Evolutionary conservation across 2,329 filamentous ascomycete genomes (phyloP).

Genomic region (Diplodia mutila): DNA sequence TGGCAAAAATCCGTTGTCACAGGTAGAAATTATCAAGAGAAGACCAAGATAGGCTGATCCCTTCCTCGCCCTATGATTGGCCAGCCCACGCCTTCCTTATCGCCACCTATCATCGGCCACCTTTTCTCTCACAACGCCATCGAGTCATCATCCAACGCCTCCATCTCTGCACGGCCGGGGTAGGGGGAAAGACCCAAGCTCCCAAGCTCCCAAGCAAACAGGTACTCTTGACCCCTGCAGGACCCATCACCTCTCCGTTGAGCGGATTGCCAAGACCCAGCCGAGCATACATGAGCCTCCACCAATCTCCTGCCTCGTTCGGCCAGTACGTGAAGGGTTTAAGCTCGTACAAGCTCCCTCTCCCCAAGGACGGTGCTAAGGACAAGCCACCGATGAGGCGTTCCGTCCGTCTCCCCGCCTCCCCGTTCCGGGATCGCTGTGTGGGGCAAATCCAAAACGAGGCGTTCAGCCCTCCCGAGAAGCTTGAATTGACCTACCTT

Average conservation of each 20-base stretch:
- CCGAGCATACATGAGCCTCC: too few relatives aligned
- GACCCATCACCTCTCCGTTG: not conserved
- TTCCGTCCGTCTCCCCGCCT: not conserved
- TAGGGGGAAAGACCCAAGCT: too few relatives aligned
- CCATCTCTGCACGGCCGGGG: not conserved
- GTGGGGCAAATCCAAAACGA: not conserved
- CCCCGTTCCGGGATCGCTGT: not conserved
- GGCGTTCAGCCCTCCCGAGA: conserved; percentile 11
- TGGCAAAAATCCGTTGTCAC: not conserved
- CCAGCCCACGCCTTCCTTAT: not conserved
- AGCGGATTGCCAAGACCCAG: not conserved
- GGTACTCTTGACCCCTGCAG: too few relatives aligned
- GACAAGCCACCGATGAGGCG: not conserved
- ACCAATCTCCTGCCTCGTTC: not conserved
- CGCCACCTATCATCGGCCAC: not conserved
- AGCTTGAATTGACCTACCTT: conserved; percentile 13
- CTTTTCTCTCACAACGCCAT: conserved; percentile 18
- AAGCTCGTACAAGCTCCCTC: not conserved
- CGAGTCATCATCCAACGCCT: not conserved
- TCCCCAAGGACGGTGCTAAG: not conserved
- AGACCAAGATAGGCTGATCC: not conserved
- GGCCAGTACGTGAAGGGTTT: not conserved
- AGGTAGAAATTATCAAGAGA: not conserved
- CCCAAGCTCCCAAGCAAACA: too few relatives aligned
- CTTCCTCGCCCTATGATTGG: conserved; percentile 2